Base-by-base conservation (phyloP, 2,329 filamentous ascomycete species). In the Mycocentrospora acerina region DNA sequence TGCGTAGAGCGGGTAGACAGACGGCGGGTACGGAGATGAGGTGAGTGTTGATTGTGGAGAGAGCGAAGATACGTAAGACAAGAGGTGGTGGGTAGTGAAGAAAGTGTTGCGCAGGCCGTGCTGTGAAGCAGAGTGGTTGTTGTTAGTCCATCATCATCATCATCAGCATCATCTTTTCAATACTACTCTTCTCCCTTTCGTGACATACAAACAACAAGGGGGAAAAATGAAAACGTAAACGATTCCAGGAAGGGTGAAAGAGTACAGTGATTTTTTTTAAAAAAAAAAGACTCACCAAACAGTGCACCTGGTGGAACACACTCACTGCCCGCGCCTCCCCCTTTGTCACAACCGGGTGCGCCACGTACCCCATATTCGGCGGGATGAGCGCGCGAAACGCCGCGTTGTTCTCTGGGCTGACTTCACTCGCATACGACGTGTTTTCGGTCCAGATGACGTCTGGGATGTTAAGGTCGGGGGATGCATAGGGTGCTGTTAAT, bases 341-440 rank as follows among this genome's bases (percentile, higher is more conserved):
- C 19, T 32, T 35, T 8, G 42, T 24, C 10, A 45, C 15, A 22
- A 8, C 26, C 2, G 40, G 40, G 2, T 43, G 33, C 9, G 9
- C 14, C 8, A 46, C 22, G 13, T 39, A 43, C 2, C 40, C 44
- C 24, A 33, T 24, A 4, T 40, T 40, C 14, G 26, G 17, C 0
- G 44, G 40, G 14, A 46, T 43, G 13, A 46, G 16, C 7, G 18
- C 15, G n/a, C 17, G n/a, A 29, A 34, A 38, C 18, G 37, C 31
- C 12, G 33, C 29, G 10, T 38, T 29, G 4, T 26, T 50, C 48
- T 72, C 75, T 5, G 30, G 37, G 7, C 43, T 49, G 24, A 62
- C 54, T 48, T 73, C 76, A 36, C 67, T 66, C 22, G 67, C 67
- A 46, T 83, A 74, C 36, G 71, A 80, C 29, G 77, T 74, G 17